Percentiles rank a stretch among this genome's conserved stretches.
Conservation (phyloP, 495 filamentous ascomycete species). For the Penicillium roqueforti region DNA sequence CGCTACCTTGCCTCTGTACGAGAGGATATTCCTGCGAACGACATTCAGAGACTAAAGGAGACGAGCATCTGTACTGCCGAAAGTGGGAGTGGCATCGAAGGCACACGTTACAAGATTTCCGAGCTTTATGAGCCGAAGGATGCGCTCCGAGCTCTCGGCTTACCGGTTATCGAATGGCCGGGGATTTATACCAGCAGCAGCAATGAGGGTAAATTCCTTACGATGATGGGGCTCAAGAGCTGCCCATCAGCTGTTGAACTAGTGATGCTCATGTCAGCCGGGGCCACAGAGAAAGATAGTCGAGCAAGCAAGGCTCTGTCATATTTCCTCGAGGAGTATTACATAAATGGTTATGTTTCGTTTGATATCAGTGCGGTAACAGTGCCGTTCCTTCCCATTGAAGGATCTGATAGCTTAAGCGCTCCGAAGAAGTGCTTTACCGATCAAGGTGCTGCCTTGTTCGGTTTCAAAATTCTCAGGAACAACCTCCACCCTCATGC, state of each 20-base stretch:
- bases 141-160: slow-evolving; percentile 57
- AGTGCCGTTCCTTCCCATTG: slow-evolving; percentile 67
- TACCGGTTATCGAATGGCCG: slow-evolving; percentile 85
- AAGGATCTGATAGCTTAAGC: slow-evolving; percentile 61
- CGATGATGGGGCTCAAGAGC: slow-evolving; percentile 62
- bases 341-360: slow-evolving; percentile 65
- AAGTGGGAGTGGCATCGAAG: slow-evolving; percentile 27
- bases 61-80: slow-evolving; percentile 83
- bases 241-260: slow-evolving; percentile 67
- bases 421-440: slow-evolving; percentile 74
- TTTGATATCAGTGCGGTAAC: slow-evolving; percentile 54
- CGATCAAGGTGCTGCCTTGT: slow-evolving; percentile 67
- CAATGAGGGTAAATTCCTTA: slow-evolving; percentile 69
- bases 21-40: slow-evolving; percentile 81
- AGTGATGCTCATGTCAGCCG: slow-evolving; percentile 65
- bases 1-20: slow-evolving; percentile 86
- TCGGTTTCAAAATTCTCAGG: slow-evolving; percentile 74
- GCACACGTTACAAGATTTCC: slow-evolving; percentile 67
- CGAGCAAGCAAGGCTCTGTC: slow-evolving; percentile 63
- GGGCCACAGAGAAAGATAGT: slow-evolving; percentile 52
- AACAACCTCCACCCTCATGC: slow-evolving; percentile 71
- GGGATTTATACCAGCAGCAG: slow-evolving; percentile 58
- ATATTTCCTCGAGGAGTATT: slow-evolving; percentile 80
- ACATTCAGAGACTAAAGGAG: slow-evolving; percentile 71
- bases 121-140: slow-evolving; percentile 84